Evolutionary conservation across 805 yeast genomes (phyloP).

Genomic region (Kuraishia piskuri): DNA sequence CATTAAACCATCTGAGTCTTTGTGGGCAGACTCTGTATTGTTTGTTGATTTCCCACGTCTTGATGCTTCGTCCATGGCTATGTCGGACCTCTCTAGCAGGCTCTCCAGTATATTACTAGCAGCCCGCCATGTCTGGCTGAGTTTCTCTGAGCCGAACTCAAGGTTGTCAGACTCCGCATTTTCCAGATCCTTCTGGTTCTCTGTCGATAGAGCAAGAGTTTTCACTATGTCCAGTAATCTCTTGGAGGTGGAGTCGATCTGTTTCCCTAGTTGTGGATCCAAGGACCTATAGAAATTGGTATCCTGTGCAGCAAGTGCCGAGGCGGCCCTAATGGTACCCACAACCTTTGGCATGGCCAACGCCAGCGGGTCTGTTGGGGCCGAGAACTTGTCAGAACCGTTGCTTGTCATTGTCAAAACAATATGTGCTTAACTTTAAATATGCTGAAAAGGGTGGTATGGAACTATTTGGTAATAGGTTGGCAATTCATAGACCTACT

Average conservation of each 20-base stretch:
- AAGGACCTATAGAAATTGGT: conserved; percentile 61
- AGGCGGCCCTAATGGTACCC: conserved; percentile 53
- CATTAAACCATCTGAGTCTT: conserved; percentile 18
- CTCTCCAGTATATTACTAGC: conserved; percentile 50
- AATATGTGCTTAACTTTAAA: background rate
- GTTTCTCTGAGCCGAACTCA: background rate
- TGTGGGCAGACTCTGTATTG: conserved; percentile 11
- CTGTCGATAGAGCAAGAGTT: conserved; percentile 28
- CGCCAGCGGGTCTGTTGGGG: background rate
- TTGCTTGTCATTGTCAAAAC: background rate
- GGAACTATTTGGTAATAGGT: too few species aligned
- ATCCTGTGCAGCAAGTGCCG: conserved; percentile 71
- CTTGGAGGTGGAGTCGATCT: conserved; percentile 31
- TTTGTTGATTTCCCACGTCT: conserved; percentile 1
- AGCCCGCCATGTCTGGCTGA: conserved; percentile 9
- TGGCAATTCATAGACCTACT: too few species aligned
- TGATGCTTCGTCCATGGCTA: conserved; percentile 41
- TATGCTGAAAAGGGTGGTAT: background rate
- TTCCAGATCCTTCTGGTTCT: conserved; percentile 12
- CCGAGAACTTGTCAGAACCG: background rate
- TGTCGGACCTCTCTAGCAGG: conserved; percentile 70
- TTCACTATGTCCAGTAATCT: conserved; percentile 38
- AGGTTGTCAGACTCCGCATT: conserved; percentile 13
- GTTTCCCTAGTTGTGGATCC: conserved; percentile 33
- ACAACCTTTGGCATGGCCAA: conserved; percentile 32